Evolutionary conservation across 2,329 filamentous ascomycete species (phyloP), one percentile per base, ranked within the genome.

Genomic region (Colletotrichum chlorophyti): DNA sequence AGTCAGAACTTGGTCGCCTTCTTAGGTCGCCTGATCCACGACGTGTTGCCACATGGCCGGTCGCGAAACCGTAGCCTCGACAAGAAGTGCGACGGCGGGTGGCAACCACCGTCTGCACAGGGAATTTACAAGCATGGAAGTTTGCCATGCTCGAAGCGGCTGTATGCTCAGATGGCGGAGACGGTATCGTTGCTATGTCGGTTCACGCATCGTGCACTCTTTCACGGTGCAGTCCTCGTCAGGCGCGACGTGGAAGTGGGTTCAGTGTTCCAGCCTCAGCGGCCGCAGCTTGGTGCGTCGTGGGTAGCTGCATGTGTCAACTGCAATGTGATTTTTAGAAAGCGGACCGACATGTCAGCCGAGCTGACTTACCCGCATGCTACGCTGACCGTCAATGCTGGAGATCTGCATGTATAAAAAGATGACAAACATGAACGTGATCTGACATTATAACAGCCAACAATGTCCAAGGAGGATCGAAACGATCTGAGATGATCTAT

Each of bases 241-340:
- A n/a, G n/a, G n/a, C n/a, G n/a, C n/a, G n/a, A n/a, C n/a, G n/a
- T n/a, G n/a, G n/a, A n/a, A n/a, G n/a, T n/a, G n/a, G n/a, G n/a
- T n/a, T n/a, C n/a, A 45, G 27, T 10, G 15, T 10, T 31, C 41
- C 19, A 7, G 9, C 26, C n/a, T 21, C 26, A 4, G 29, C 19
- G 23, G 55, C 15, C 31, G 43, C n/a, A 21, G 32, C 26, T 32
- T 26, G 17, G 31, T 54, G 31, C 51, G 23, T 49, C 14, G 51
- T 32, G 50, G 55, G 24, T 49, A 43, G 50, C 37, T 55, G 55
- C 51, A 59, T 55, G 37, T 55, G 50, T 38, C 55, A 54, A 54
- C 35, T 54, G 50, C 49, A 46, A 38, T 34, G 26, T 34, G 32
- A 47, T 21, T 29, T 29, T 34, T 32, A 12, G n/a, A 29, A 31